Percentiles rank a stretch among this genome's conserved stretches.
Conservation (phyloP, 2,329 filamentous ascomycete species). For the Macrophomina pseudophaseolina region DNA sequence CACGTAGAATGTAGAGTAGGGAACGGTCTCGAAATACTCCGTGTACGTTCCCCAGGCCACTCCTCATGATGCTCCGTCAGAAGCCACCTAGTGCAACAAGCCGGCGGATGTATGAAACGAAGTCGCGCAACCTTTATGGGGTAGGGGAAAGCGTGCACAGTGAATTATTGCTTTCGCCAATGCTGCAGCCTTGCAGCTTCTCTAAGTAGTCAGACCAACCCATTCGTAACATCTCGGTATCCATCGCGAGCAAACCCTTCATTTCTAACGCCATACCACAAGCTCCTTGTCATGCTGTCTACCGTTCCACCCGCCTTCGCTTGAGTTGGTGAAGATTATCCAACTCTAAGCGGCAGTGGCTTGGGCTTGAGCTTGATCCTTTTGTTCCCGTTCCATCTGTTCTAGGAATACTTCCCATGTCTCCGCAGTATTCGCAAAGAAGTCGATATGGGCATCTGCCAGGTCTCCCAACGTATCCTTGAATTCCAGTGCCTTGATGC, state of each 20-base stretch:
- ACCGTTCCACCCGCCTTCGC: background rate
- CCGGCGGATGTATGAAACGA: no score
- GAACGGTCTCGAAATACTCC: no score
- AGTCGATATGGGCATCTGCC: conserved; percentile 83
- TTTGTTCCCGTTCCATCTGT: conserved; percentile 75
- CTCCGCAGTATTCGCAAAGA: conserved; percentile 78
- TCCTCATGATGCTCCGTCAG: no score
- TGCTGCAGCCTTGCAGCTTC: conserved; percentile 5
- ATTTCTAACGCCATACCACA: conserved; percentile 11
- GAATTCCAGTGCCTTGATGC: conserved; percentile 94
- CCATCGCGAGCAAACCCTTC: background rate
- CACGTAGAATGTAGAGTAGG: no score
- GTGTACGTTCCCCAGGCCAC: no score
- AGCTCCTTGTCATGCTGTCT: background rate
- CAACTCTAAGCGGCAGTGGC: background rate
- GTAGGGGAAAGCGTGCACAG: background rate
- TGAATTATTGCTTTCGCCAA: conserved; percentile 1
- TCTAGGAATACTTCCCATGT: conserved; percentile 90
- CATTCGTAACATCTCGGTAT: conserved; percentile 2
- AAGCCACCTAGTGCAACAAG: no score
- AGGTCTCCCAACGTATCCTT: conserved; percentile 82
- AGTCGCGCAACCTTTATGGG: no score
- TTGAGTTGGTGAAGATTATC: background rate
- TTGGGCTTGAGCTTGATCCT: conserved; percentile 11
- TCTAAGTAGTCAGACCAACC: background rate